Evolutionary conservation across 805 yeast genomes (phyloP).

Genomic region (Huiozyma naganishii): DNA sequence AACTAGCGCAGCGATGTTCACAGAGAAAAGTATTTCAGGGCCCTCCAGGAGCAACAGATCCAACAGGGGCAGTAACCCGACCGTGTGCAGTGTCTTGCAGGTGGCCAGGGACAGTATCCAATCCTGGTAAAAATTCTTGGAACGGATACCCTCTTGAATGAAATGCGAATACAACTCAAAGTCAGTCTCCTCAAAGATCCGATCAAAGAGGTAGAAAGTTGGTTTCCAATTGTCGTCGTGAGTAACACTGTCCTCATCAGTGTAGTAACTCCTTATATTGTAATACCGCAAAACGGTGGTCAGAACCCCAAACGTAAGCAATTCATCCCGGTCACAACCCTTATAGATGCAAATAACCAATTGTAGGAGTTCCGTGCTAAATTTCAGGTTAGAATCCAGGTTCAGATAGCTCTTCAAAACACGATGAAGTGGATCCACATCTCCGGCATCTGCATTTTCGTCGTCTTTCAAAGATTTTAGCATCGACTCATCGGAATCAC

Average conservation of each 20-base stretch:
- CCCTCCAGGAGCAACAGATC: constrained; percentile 88
- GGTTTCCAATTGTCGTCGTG: constrained; percentile 21
- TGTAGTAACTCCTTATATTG: constrained; percentile 57
- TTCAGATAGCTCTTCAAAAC: constrained; percentile 74
- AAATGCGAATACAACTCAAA: constrained; percentile 69
- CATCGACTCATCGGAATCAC: neutral
- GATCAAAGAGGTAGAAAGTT: constrained; percentile 70
- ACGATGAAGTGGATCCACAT: constrained; percentile 35
- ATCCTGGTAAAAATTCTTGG: constrained; percentile 91
- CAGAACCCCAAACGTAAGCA: constrained; percentile 72
- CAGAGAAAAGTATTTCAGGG: constrained; percentile 65
- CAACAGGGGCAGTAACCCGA: constrained; percentile 73
- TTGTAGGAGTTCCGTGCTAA: constrained; percentile 92
- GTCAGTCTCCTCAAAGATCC: constrained; percentile 62
- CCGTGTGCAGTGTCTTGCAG: constrained; percentile 64
- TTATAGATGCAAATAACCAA: constrained; percentile 69
- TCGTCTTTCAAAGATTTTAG: neutral
- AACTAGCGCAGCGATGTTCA: constrained; percentile 67
- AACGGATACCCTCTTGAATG: constrained; percentile 70
- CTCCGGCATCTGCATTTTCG: neutral
- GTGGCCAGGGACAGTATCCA: constrained; percentile 45
- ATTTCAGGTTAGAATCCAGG: constrained; percentile 83
- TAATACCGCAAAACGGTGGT: constrained; percentile 75
- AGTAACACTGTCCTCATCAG: constrained; percentile 75
- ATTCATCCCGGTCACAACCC: constrained; percentile 45